A percentile compares a stretch with the other conserved stretches of the same genome.
Evolutionary conservation across 2,329 filamentous ascomycete genomes (phyloP).

Genomic region (Leptographium radiaticola): DNA sequence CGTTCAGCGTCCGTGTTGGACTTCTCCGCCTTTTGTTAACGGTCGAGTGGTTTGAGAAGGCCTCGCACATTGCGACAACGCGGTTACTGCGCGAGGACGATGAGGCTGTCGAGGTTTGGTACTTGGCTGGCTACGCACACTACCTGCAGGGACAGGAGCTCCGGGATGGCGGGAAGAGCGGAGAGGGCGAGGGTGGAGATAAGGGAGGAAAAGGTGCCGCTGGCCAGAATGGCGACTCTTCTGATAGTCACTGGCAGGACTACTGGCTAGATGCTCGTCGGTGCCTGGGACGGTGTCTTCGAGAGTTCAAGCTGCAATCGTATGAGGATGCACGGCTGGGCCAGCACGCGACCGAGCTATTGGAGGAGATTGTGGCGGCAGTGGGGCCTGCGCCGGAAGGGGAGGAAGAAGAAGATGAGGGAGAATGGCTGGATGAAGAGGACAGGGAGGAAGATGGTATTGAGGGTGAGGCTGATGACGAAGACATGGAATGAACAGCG

Average conservation of each 20-base stretch:
- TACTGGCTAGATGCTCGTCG: constrained; percentile 63
- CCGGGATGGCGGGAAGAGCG: constrained; percentile 25
- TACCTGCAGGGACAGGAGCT: constrained; percentile 65
- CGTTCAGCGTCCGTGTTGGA: constrained; percentile 76
- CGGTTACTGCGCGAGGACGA: constrained; percentile 80
- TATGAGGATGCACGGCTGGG: constrained; percentile 76
- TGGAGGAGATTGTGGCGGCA: constrained; percentile 48
- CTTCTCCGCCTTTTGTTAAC: constrained; percentile 81
- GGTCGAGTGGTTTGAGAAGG: constrained; percentile 72
- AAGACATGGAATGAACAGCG: constrained; percentile 12
- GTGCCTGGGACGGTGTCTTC: constrained; percentile 72
- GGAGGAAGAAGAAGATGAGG: constrained; percentile 35
- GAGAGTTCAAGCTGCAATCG: constrained; percentile 63
- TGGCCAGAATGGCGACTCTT: constrained; percentile 8
- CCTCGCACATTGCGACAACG: constrained; percentile 77
- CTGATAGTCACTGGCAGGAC: constrained; percentile 33
- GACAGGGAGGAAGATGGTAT: constrained; percentile 40
- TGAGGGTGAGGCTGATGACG: constrained; percentile 41
- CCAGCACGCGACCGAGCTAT: constrained; percentile 61
- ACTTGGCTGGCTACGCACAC: constrained; percentile 88
- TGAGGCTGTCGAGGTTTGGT: constrained; percentile 90
- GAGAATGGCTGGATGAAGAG: constrained; percentile 32
- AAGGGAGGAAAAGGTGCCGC: background rate
- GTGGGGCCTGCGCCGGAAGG: constrained; percentile 46
- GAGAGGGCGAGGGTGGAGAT: constrained; percentile 18